Evolutionary conservation across 169 alveolate species (phyloP).

Genomic region (Plasmodium yoelii): DNA sequence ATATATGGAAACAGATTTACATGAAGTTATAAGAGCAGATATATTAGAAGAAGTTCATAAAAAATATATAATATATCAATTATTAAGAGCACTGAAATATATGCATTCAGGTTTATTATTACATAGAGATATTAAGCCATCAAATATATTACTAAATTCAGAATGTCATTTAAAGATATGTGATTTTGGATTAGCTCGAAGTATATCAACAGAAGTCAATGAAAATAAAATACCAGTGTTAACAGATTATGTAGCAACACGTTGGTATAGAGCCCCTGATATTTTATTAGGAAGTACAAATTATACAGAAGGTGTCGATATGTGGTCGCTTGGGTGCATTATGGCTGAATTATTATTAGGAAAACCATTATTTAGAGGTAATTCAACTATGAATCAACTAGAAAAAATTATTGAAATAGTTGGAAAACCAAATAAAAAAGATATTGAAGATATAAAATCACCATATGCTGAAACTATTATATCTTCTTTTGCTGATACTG

Average conservation of each 20-base stretch:
- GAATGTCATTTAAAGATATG: constrained; percentile 98
- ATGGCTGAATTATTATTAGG: constrained; percentile 97
- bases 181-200: constrained; percentile 97
- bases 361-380: constrained; percentile 98
- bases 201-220: constrained; percentile 87
- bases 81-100: constrained; percentile 93
- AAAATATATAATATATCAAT: constrained; percentile 93
- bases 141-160: constrained; percentile 96
- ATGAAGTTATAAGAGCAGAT: constrained; percentile 98
- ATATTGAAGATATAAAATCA: constrained; percentile 91
- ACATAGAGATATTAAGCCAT: constrained; percentile 99
- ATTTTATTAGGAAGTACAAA: constrained; percentile 95
- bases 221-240: constrained; percentile 89
- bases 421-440: constrained; percentile 95
- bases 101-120: constrained; percentile 96
- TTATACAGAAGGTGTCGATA: constrained; percentile 99
- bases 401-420: constrained; percentile 93
- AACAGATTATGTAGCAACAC: constrained; percentile 99
- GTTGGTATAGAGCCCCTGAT: constrained; percentile 99
- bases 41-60: constrained; percentile 97
- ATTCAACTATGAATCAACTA: constrained; percentile 97
- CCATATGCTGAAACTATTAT: constrained; percentile 89
- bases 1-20: constrained; percentile 98
- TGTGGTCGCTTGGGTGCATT: constrained; percentile 99
- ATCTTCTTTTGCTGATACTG: constrained; percentile 76